Percentiles rank a stretch among this genome's conserved stretches.
phyloP scores from a whole-genome alignment of 352 stramenopile species.

The Phytophthora sojae region DNA sequence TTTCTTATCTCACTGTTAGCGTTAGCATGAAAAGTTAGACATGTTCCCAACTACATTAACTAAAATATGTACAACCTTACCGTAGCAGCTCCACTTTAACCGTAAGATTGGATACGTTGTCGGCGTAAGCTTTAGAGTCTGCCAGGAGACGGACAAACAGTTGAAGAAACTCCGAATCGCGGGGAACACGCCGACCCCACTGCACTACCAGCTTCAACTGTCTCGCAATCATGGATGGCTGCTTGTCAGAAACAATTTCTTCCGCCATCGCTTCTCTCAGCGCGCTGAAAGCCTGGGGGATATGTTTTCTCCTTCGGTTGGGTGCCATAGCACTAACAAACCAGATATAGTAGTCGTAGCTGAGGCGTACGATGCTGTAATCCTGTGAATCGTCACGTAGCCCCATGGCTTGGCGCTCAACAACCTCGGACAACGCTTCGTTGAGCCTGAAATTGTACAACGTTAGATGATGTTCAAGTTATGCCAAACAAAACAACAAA shows the following conservation, averaged over 20 bases:
- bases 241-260: not conserved
- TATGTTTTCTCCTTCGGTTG: not conserved
- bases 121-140: not conserved
- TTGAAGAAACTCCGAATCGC: not conserved
- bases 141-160: not conserved
- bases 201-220: not conserved
- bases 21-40: no score
- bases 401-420: not conserved
- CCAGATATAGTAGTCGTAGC: not conserved
- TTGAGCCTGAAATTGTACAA: not conserved
- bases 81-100: not conserved
- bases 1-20: no score
- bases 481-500: not conserved
- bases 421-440: not conserved
- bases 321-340: not conserved
- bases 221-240: not conserved
- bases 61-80: no score
- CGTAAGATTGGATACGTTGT: not conserved
- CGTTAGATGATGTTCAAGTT: no score
- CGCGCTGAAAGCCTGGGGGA: not conserved
- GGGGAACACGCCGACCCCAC: not conserved
- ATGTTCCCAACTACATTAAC: no score
- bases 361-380: not conserved
- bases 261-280: not conserved
- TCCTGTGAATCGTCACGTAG: not conserved